These are phyloP conservation scores for Venturia oleaginea DNA, from an alignment of 2,329 filamentous ascomycete species.

Conservation along the genomic window DNA sequence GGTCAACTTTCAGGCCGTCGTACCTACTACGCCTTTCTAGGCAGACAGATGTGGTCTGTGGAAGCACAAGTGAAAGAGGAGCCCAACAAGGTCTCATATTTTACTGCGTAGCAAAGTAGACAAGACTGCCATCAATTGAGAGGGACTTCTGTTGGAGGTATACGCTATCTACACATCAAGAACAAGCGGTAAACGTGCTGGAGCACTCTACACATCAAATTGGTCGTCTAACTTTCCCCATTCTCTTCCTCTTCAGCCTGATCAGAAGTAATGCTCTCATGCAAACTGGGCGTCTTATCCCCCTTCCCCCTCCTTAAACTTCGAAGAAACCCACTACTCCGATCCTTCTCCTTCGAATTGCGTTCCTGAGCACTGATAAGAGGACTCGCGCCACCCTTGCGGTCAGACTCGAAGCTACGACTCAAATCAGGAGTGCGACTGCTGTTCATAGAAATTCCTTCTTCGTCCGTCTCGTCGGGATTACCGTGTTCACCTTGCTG, in stretches of 20 bases:
- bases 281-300: slow-evolving; percentile 23
- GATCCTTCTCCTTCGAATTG: slow-evolving; percentile 25
- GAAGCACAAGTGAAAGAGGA: no score
- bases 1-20: no score
- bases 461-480: slow-evolving; percentile 32
- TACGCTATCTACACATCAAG: neutral
- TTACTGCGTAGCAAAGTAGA: no score
- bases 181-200: neutral
- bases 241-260: slow-evolving; percentile 2
- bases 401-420: slow-evolving; percentile 22
- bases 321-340: slow-evolving; percentile 33
- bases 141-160: no score
- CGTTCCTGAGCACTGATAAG: slow-evolving; percentile 22
- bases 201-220: neutral
- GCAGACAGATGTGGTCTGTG: no score
- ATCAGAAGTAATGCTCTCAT: slow-evolving; percentile 13
- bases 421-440: slow-evolving; percentile 14
- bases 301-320: slow-evolving; percentile 34
- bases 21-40: no score
- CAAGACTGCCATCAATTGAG: no score
- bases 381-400: slow-evolving; percentile 21
- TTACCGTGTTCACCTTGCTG: slow-evolving; percentile 24
- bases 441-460: slow-evolving; percentile 18
- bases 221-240: neutral
- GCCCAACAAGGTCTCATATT: no score